Evolutionary conservation across 495 filamentous ascomycete genomes (phyloP).

Genomic region (Annulohypoxylon stygium): DNA sequence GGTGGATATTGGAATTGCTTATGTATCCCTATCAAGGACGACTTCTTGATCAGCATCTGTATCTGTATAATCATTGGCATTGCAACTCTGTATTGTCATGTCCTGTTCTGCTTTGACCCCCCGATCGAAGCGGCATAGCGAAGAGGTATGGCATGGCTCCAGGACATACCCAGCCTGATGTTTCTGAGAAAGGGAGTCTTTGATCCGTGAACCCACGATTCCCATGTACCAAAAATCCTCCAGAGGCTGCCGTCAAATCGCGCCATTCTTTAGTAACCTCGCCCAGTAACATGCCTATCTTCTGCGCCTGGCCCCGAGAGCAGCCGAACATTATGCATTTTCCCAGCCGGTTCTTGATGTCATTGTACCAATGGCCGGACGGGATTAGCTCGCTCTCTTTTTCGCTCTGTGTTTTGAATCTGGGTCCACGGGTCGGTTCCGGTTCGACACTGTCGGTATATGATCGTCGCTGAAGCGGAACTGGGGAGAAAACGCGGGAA

Average conservation of each 20-base stretch:
- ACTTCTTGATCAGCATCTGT: conserved; percentile 17
- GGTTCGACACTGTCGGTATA: conserved; percentile 11
- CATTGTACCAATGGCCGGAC: conserved; percentile 74
- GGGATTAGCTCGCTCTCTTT: background rate
- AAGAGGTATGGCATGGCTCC: background rate
- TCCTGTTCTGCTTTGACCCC: background rate
- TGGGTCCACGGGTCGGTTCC: background rate
- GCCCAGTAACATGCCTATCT: conserved; percentile 71
- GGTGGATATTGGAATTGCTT: conserved; percentile 87
- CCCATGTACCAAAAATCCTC: conserved; percentile 82
- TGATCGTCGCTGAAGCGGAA: conserved; percentile 7
- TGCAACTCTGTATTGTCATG: conserved; percentile 36
- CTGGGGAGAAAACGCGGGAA: background rate
- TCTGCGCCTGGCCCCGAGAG: conserved; percentile 67
- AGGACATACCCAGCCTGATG: conserved; percentile 70
- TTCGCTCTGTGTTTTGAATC: background rate
- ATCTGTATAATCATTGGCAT: background rate
- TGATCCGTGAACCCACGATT: conserved; percentile 77
- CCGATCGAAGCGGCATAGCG: background rate
- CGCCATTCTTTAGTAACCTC: conserved; percentile 81
- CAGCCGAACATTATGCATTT: conserved; percentile 87
- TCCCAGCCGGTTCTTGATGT: conserved; percentile 79
- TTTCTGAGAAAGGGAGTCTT: conserved; percentile 89
- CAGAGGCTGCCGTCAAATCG: conserved; percentile 77
- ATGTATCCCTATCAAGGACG: conserved; percentile 72